Base-by-base conservation (phyloP, 805 yeast species). In the Dipodascus albidus region DNA sequence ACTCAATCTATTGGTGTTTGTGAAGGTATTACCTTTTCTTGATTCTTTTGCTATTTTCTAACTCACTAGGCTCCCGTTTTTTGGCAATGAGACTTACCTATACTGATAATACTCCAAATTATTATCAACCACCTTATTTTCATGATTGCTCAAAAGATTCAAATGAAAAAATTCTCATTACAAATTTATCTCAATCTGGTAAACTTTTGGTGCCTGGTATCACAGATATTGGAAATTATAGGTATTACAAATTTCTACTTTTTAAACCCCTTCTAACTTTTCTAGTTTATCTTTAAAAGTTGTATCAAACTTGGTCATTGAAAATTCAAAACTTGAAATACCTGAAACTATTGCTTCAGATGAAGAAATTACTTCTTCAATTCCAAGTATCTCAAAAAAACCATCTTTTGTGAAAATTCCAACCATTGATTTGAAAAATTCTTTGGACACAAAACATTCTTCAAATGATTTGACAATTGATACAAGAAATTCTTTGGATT, bases 91-190 rank as follows among this genome's bases (percentile, higher is more conserved):
- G 44, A 38, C 17, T 38, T 19, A 38, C 20, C 6, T 38, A 38
- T 19, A n/a, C 44, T n/a, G 44, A 38, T n/a, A 19, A 38, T 38
- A n/a, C 20, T 19, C 44, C 44, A 38, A 38, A 19, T 38, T 38
- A 38, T 38, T 38, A 38, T 38, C 44, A 38, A 38, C 44, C 44
- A n/a, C 44, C 44, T n/a, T 38, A 38, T 19, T 38, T 38, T 38
- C 44, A 38, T 11, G 44, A 38, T 38, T 6, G 44, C 44, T 38
- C 44, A 8, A 38, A 17, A 38, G 44, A 38, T 11, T 11, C 9
- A 11, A 4, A 38, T 4, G 44, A 38, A 38, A 38, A 38, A 38
- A 38, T 38, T 14, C n/a, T 38, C 6, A 38, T 38, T 38, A 19
- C 14, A 38, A 38, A 38, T 38, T 17, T 38, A 6, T 4, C 17